Evolutionary conservation across 23 red algal genomes (phyloP).

Genomic region (Gracilaria domingensis): DNA sequence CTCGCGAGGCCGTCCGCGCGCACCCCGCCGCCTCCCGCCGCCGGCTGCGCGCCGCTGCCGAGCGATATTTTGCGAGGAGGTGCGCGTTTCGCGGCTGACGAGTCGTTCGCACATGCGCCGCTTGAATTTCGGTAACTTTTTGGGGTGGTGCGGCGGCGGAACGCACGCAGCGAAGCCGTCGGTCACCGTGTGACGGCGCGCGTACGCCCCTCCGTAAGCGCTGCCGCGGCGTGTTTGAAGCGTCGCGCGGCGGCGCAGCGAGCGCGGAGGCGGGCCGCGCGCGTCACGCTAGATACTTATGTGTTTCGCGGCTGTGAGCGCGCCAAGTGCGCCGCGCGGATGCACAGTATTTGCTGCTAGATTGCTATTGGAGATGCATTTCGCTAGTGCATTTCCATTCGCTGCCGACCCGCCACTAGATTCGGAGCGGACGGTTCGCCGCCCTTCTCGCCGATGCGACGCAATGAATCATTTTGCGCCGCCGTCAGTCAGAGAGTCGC

Average conservation of each 20-base stretch:
- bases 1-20: neutral
- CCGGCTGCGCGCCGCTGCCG: no score
- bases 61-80: slow-evolving; percentile 16
- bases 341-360: slow-evolving; percentile 9
- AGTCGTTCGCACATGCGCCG: neutral
- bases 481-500: no score
- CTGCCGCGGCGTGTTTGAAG: neutral
- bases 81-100: neutral
- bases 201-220: neutral
- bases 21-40: neutral
- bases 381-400: neutral
- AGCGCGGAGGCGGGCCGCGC: neutral
- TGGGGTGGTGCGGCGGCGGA: slow-evolving; percentile 9
- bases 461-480: no score
- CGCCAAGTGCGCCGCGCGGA: neutral
- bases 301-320: neutral
- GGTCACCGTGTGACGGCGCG: neutral
- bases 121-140: no score
- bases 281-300: neutral
- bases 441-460: no score
- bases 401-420: neutral
- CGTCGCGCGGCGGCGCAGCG: neutral
- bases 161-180: neutral
- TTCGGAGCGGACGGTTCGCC: neutral
- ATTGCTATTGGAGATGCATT: slow-evolving; percentile 14